Evolutionary conservation across 2,329 filamentous ascomycete species (phyloP).

Genomic region (Colletotrichum coccodes): DNA sequence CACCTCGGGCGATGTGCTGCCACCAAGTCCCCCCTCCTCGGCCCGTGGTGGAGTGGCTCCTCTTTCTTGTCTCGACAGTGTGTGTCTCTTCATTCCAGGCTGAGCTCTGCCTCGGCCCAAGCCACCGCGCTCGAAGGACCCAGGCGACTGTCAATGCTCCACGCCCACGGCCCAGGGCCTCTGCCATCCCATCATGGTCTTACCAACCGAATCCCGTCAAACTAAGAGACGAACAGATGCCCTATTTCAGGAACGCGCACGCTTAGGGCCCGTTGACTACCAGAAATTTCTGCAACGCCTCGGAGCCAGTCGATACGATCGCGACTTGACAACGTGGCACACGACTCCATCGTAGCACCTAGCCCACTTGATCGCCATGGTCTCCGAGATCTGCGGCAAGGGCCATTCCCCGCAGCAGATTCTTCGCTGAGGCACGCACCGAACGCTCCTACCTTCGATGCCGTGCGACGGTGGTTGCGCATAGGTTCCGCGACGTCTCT

Average conservation of each 20-base stretch:
- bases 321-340: constrained; percentile 16
- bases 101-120: neutral
- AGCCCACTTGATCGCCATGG: constrained; percentile 27
- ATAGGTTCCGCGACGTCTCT: constrained; percentile 2
- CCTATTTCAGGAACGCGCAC: constrained; percentile 27
- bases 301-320: neutral
- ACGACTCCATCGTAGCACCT: constrained; percentile 2
- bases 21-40: neutral
- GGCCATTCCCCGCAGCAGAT: constrained; percentile 16
- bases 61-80: neutral
- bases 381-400: constrained; percentile 30
- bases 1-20: neutral
- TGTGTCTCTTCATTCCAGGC: constrained; percentile 2
- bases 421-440: neutral
- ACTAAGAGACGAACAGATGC: constrained; percentile 8
- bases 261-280: constrained; percentile 4
- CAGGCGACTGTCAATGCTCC: constrained; percentile 8
- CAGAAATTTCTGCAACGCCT: neutral
- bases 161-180: constrained; percentile 1
- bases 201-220: neutral
- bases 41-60: neutral
- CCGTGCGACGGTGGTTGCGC: neutral
- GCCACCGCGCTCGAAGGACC: neutral
- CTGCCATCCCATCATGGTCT: constrained; percentile 25
- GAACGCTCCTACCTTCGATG: neutral